Conservation (phyloP, 1,284 basidiomycete genomes). For the Spongiforma sp. region DNA sequence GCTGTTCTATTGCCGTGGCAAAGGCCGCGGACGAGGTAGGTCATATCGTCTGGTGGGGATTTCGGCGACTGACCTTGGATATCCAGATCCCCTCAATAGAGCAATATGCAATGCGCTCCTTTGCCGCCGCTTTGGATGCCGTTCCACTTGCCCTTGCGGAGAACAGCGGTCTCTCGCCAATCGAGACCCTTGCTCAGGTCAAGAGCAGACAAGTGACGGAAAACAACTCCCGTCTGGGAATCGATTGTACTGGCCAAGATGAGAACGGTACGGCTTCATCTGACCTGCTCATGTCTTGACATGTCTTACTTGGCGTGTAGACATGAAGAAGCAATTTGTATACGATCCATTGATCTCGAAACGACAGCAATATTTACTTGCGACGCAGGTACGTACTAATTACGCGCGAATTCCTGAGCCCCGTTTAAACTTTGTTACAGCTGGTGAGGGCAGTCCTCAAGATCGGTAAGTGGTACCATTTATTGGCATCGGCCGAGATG, state of each 20-base stretch:
- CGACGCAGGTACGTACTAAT: slow-evolving; percentile 80
- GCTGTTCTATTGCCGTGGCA: slow-evolving; percentile 90
- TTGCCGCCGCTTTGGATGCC: slow-evolving; percentile 92
- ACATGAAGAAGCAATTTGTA: slow-evolving; percentile 98
- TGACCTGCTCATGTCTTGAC: not conserved
- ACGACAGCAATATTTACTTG: slow-evolving; percentile 95
- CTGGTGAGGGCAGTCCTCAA: slow-evolving; percentile 40
- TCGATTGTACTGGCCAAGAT: slow-evolving; percentile 90
- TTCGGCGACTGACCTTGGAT: not conserved
- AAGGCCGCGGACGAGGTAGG: slow-evolving; percentile 93
- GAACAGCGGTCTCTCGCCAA: slow-evolving; percentile 96
- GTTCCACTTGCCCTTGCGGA: slow-evolving; percentile 96
- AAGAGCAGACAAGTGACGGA: slow-evolving; percentile 95
- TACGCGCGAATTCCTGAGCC: not conserved
- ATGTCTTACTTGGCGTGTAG: slow-evolving; percentile 46
- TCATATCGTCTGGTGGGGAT: slow-evolving; percentile 12
- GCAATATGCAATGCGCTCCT: slow-evolving; percentile 99
- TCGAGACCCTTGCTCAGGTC: slow-evolving; percentile 94
- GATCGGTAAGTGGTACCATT: slow-evolving; percentile 30
- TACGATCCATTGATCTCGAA: slow-evolving; percentile 98
- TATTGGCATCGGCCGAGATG: not conserved
- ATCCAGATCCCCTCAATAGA: slow-evolving; percentile 91
- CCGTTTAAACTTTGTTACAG: slow-evolving; percentile 18
- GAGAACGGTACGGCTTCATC: slow-evolving; percentile 75
- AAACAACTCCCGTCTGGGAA: slow-evolving; percentile 84